Percentiles rank a stretch among this genome's conserved stretches.
phyloP scores from a whole-genome alignment of 345 rosid species.

The Brassica nigra region DNA sequence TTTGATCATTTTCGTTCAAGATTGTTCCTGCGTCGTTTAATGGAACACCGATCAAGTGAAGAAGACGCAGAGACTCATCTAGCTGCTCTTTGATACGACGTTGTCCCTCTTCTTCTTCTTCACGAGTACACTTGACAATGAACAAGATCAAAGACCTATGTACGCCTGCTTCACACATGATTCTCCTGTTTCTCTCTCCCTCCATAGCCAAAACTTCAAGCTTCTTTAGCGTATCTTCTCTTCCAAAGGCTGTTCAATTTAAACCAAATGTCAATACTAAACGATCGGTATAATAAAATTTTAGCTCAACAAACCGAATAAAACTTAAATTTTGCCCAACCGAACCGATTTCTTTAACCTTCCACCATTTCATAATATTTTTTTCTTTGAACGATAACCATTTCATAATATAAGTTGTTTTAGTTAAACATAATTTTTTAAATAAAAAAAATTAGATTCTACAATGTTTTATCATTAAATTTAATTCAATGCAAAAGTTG shows the following conservation, averaged over 20 bases:
- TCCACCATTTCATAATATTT: not conserved
- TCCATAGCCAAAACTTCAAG: constrained; percentile 54
- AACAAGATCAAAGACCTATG: constrained; percentile 45
- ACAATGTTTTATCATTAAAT: no score
- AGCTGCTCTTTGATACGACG: constrained; percentile 38
- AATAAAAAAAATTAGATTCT: no score
- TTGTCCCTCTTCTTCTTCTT: constrained; percentile 15
- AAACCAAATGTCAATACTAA: not conserved
- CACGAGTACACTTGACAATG: constrained; percentile 39
- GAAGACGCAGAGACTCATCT: constrained; percentile 56
- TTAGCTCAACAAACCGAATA: not conserved
- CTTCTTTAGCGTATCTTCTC: constrained; percentile 39
- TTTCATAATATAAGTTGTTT: no score
- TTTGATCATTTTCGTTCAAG: constrained; percentile 37
- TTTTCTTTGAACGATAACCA: no score
- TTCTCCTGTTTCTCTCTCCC: constrained; percentile 52
- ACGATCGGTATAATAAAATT: not conserved
- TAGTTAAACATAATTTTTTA: no score
- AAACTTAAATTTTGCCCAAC: not conserved
- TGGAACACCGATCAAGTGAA: constrained; percentile 51
- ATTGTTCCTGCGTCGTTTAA: constrained; percentile 37
- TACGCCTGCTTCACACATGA: constrained; percentile 57
- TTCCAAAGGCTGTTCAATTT: constrained; percentile 16
- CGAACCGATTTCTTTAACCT: not conserved
- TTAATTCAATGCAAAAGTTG: no score